Evolutionary conservation across 2,329 filamentous ascomycete species (phyloP).

Genomic region (Microdochium nivale): DNA sequence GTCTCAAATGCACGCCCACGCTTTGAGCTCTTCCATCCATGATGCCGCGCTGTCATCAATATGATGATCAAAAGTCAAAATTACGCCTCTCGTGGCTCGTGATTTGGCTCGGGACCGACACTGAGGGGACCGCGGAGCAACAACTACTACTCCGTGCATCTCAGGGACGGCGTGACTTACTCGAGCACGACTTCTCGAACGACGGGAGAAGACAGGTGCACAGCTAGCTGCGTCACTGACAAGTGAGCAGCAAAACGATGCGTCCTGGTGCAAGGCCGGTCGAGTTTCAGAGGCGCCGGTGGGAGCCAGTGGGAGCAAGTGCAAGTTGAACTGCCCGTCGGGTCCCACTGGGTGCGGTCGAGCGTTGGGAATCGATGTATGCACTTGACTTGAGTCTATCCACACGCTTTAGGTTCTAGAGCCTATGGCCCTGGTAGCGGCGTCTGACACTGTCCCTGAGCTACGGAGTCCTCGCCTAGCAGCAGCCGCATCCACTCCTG

Average conservation of each 20-base stretch:
- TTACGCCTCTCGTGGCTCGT: too few species aligned
- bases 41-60: too few species aligned
- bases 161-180: background rate
- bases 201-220: background rate
- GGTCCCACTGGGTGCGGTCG: background rate
- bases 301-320: too few species aligned
- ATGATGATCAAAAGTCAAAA: too few species aligned
- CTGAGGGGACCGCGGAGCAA: too few species aligned
- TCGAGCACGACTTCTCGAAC: background rate
- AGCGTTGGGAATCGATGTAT: background rate
- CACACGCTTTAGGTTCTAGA: background rate
- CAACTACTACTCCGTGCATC: too few species aligned
- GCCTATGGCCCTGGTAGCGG: background rate
- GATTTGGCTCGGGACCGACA: too few species aligned
- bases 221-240: background rate
- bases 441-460: background rate
- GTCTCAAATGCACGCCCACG: background rate
- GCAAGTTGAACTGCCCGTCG: background rate
- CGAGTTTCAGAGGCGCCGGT: background rate
- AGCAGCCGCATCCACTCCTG: background rate
- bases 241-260: background rate
- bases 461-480: background rate
- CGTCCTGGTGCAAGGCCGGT: background rate
- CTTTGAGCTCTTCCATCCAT: too few species aligned
- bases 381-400: background rate